Base-by-base conservation (phyloP, 1,284 basidiomycete genomes). In the Pseudozyma flocculosa region DNA sequence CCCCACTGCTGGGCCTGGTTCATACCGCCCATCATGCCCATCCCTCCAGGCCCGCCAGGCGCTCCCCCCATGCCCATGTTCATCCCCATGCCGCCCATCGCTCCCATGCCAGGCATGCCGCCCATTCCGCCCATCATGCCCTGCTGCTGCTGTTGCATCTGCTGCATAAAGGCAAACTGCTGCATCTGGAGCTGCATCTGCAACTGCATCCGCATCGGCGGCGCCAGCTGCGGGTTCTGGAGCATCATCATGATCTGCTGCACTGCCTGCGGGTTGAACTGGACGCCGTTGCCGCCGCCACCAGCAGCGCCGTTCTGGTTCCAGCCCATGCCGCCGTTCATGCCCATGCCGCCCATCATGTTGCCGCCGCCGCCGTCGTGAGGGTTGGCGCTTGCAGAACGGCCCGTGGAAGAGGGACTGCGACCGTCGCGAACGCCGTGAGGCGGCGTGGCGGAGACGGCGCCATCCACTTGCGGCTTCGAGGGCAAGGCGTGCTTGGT, bases 101-200 rank as follows among this genome's bases (percentile, higher is more conserved):
- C 24, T 2, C 48, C 50, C 57, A 65, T 57, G 18, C 43, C 42
- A 11, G 45, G 43, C 46, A 44, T 50, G 21, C 50, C 47, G 2
- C 41, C 50, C 53, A 56, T 53, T 23, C 38, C 22, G 46, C 47
- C 54, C 39, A 40, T 47, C 54, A 49, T 53, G 13, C 50, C 42
- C 21, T 48, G 30, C 39, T 39, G 43, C 39, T 54, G 49, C 21
- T 57, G 52, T 45, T 69, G 66, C 54, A 53, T 55, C 41, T 68
- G 61, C 44, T 75, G 65, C 67, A 70, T 70, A 24, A 72, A 71
- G 23, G 68, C 64, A 40, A 68, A 67, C 43, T 73, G 75, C 50
- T 73, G 64, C 50, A 75, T 66, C 39, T 75, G 73, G 41, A 76
- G 40, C 43, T 76, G 73, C 72, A 75, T 76, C 54, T 76, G 74